A percentile compares a stretch with the other conserved stretches of the same genome.
These are phyloP conservation scores for Uronychia binucleata DNA, from an alignment of 73 alveolate species.

Conservation along the genomic window DNA sequence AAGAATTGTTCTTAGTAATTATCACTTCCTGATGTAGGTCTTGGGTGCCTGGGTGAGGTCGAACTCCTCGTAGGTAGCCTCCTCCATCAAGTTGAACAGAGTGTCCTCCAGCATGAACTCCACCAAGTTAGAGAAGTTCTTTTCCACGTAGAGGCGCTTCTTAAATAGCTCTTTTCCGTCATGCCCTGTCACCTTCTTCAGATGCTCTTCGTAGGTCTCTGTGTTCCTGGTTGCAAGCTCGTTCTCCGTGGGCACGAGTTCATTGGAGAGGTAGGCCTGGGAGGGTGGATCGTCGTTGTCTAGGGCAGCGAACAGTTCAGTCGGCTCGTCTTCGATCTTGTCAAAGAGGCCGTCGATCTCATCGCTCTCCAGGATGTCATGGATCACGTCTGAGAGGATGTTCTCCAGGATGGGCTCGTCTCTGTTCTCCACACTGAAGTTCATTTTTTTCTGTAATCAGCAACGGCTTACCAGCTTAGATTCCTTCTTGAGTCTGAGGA, in stretches of 20 bases:
- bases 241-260: conserved; percentile 10
- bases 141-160: conserved; percentile 71
- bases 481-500: conserved; percentile 75
- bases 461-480: conserved; percentile 30
- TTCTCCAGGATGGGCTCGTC: conserved; percentile 60
- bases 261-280: background rate
- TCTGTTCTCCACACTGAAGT: conserved; percentile 37
- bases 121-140: conserved; percentile 76
- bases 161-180: conserved; percentile 58
- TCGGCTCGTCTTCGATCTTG: conserved; percentile 59
- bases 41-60: conserved; percentile 94
- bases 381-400: conserved; percentile 65
- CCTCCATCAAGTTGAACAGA: conserved; percentile 90
- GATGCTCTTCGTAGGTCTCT: conserved; percentile 3
- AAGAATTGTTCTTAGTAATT: background rate
- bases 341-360: conserved; percentile 62
- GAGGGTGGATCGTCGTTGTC: conserved; percentile 54
- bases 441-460: conserved; percentile 20
- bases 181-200: conserved; percentile 30
- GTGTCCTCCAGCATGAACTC: conserved; percentile 97
- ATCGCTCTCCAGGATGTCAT: conserved; percentile 73
- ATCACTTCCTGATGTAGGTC: conserved; percentile 81
- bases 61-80: conserved; percentile 96
- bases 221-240: conserved; percentile 11
- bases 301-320: conserved; percentile 36